Evolutionary conservation across 2,329 filamentous ascomycete species (phyloP).

Genomic region (Dryadomyces quercus-mongolicae): DNA sequence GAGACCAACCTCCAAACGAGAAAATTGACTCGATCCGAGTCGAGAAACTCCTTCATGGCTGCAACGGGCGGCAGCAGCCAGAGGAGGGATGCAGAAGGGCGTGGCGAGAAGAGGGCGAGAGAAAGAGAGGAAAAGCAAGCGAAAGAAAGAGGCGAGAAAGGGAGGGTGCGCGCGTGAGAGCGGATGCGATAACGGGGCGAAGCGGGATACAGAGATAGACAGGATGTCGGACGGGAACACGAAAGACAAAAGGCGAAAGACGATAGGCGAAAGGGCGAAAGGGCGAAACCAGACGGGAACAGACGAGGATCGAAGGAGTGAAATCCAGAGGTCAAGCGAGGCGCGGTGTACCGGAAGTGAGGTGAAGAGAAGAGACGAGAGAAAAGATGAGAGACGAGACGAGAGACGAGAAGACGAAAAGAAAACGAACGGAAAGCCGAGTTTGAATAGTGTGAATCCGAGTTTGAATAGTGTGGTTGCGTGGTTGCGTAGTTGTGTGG

Average conservation of each 20-base stretch:
- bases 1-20: constrained; percentile 56
- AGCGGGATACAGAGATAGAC: not conserved
- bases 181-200: not conserved
- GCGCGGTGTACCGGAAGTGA: not conserved
- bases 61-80: constrained; percentile 13
- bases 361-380: not conserved
- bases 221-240: not conserved
- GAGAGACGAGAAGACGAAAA: not conserved
- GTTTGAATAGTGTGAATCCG: not conserved
- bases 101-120: too few species aligned
- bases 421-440: not conserved
- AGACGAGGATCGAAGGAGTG: not conserved
- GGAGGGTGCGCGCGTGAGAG: not conserved
- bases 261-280: not conserved
- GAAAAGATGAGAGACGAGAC: not conserved
- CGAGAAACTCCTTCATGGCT: constrained; percentile 49
- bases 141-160: not conserved
- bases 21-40: constrained; percentile 58
- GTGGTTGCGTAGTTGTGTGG: not conserved
- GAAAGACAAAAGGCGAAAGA: not conserved
- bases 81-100: not conserved
- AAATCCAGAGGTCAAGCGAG: not conserved
- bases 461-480: not conserved
- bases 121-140: constrained; percentile 1
- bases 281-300: constrained; percentile 1